Evolutionary conservation across 1,139 yeast species (phyloP).

Genomic region (Scheffersomyces segobiensis): DNA sequence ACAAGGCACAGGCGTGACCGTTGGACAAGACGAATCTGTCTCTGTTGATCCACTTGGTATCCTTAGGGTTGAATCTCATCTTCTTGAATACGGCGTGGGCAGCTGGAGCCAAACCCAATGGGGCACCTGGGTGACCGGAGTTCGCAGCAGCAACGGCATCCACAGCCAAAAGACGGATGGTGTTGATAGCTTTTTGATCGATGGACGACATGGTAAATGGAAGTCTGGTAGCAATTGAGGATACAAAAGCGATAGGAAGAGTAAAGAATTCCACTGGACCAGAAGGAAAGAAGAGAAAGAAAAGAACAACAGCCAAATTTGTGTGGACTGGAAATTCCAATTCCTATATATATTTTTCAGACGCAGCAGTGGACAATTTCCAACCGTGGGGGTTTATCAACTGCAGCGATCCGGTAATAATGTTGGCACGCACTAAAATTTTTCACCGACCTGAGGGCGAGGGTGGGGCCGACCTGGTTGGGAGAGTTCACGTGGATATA

Average conservation of each 20-base stretch:
- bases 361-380: background rate
- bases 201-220: slow-evolving; percentile 35
- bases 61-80: slow-evolving; percentile 86
- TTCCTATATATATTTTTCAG: background rate
- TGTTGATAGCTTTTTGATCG: slow-evolving; percentile 77
- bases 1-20: slow-evolving; percentile 95
- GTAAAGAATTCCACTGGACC: background rate
- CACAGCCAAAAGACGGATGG: slow-evolving; percentile 88
- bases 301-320: background rate
- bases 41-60: slow-evolving; percentile 91
- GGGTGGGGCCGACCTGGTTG: background rate
- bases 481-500: background rate
- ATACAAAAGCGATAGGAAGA: background rate
- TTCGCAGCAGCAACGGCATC: slow-evolving; percentile 89
- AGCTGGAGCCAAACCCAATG: slow-evolving; percentile 90
- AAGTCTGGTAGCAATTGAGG: background rate
- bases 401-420: background rate
- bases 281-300: background rate
- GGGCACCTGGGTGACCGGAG: slow-evolving; percentile 99
- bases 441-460: background rate
- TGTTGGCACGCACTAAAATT: background rate
- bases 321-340: background rate
- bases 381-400: background rate
- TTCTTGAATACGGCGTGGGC: slow-evolving; percentile 73
- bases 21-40: slow-evolving; percentile 94